Conservation (phyloP, 345 rosid genomes). For the Lepidium didymum region DNA sequence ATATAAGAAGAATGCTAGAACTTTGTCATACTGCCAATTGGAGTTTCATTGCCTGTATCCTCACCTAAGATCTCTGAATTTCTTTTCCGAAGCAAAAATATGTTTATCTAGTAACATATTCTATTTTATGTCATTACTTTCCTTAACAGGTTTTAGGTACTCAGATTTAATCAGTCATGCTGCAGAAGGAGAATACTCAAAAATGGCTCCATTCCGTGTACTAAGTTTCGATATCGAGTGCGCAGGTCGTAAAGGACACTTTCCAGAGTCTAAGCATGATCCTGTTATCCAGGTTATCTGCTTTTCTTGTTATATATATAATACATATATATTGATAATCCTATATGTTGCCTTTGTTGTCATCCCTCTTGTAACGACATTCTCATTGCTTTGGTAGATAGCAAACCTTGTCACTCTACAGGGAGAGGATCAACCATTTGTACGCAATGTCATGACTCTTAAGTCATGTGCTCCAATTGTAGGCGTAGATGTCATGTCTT, state of each 20-base stretch:
- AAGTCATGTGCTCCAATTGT: constrained; percentile 87
- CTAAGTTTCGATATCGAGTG: constrained; percentile 98
- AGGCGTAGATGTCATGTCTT: constrained; percentile 94
- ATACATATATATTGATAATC: background rate
- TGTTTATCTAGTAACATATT: background rate
- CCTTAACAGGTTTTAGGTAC: constrained; percentile 49
- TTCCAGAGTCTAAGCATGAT: constrained; percentile 97
- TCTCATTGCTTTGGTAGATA: constrained; percentile 48
- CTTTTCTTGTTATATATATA: background rate
- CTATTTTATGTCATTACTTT: constrained; percentile 14
- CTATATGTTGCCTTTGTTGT: background rate
- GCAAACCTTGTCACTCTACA: constrained; percentile 92
- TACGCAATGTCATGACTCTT: constrained; percentile 94
- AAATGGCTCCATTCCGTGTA: constrained; percentile 98
- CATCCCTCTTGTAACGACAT: constrained; percentile 11
- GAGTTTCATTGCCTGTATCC: constrained; percentile 98
- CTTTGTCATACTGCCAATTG: constrained; percentile 69
- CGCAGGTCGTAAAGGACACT: constrained; percentile 99
- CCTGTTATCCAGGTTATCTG: constrained; percentile 88
- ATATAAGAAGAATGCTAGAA: constrained; percentile 58
- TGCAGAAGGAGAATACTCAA: constrained; percentile 89
- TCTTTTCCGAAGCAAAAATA: background rate
- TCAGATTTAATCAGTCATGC: constrained; percentile 79
- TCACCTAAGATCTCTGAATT: constrained; percentile 4
- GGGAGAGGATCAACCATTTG: constrained; percentile 82